phyloP scores from a whole-genome alignment of 176 grass and related monocot species.

The Oryza meridionalis region DNA sequence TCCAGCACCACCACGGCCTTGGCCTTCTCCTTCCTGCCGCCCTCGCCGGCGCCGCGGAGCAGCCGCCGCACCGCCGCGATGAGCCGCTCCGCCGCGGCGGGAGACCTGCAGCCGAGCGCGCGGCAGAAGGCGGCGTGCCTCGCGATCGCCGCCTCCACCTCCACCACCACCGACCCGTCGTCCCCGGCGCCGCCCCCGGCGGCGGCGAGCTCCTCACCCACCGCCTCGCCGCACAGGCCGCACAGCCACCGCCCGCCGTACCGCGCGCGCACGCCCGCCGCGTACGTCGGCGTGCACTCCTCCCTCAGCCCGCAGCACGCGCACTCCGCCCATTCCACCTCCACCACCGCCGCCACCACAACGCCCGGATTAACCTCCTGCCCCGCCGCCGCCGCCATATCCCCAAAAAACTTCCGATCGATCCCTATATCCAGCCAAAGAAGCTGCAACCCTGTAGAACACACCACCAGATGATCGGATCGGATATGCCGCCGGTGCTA shows the following conservation, averaged over 20 bases:
- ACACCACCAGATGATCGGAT: not conserved
- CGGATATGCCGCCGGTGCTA: slow-evolving; percentile 2
- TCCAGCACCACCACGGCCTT: slow-evolving; percentile 46
- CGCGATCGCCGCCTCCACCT: slow-evolving; percentile 53
- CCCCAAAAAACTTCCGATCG: not conserved
- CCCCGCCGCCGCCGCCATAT: slow-evolving; percentile 36
- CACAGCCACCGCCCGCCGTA: slow-evolving; percentile 73
- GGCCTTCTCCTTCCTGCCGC: slow-evolving; percentile 31
- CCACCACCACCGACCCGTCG: slow-evolving; percentile 23
- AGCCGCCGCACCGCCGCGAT: slow-evolving; percentile 62
- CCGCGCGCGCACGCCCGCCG: slow-evolving; percentile 57
- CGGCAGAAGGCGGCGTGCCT: slow-evolving; percentile 73
- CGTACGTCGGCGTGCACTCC: slow-evolving; percentile 86
- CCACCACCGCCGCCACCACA: slow-evolving; percentile 22
- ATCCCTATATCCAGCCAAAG: not conserved
- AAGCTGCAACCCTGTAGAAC: not conserved
- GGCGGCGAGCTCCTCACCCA: slow-evolving; percentile 62
- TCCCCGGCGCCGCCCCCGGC: not conserved
- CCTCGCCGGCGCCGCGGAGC: slow-evolving; percentile 39
- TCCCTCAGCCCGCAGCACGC: slow-evolving; percentile 82
- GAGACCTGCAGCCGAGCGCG: slow-evolving; percentile 47
- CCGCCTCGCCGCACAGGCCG: slow-evolving; percentile 77
- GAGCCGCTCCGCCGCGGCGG: slow-evolving; percentile 52
- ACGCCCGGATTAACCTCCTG: slow-evolving; percentile 44
- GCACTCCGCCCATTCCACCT: slow-evolving; percentile 70